Percentiles rank a stretch among this genome's conserved stretches.
phyloP scores from a whole-genome alignment of 2,329 filamentous ascomycete species.

The Podosphaera fusca region DNA sequence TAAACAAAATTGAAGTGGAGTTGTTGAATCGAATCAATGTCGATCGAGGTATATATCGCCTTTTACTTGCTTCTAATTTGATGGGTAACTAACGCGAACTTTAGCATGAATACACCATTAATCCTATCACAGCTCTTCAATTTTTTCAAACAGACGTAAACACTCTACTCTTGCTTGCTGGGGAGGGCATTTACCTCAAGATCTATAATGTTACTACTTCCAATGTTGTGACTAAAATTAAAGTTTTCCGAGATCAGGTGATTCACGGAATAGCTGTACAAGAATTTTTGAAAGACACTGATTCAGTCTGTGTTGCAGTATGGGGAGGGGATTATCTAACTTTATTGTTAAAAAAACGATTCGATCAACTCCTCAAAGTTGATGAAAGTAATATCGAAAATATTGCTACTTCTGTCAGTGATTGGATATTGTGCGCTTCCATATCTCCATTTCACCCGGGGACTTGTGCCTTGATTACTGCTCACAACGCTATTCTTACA shows the following conservation, averaged over 20 bases:
- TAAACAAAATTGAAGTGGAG: background rate
- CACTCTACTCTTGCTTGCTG: conserved; percentile 27
- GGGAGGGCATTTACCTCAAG: conserved; percentile 34
- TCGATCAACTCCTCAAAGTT: conserved; percentile 5
- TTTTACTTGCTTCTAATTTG: background rate
- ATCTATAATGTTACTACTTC: conserved; percentile 22
- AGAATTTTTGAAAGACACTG: conserved; percentile 4
- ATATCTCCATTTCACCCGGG: conserved; percentile 23
- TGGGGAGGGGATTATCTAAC: conserved; percentile 43
- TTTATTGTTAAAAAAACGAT: conserved; percentile 16
- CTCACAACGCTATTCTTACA: conserved; percentile 60
- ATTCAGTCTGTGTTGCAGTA: conserved; percentile 24
- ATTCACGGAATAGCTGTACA: conserved; percentile 47
- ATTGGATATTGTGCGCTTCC: conserved; percentile 56
- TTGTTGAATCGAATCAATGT: conserved; percentile 4
- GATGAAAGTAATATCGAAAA: conserved; percentile 5
- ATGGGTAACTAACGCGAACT: background rate
- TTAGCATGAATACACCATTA: conserved; percentile 15
- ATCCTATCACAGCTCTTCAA: conserved; percentile 35
- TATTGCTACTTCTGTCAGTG: conserved; percentile 27
- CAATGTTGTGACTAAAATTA: conserved; percentile 20
- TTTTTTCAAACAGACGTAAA: conserved; percentile 21
- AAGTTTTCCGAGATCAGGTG: conserved; percentile 41
- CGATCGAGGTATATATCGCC: conserved; percentile 7
- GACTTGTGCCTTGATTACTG: conserved; percentile 45